Base-by-base conservation (phyloP, 495 filamentous ascomycete genomes). In the Aspergillus indologenus region DNA sequence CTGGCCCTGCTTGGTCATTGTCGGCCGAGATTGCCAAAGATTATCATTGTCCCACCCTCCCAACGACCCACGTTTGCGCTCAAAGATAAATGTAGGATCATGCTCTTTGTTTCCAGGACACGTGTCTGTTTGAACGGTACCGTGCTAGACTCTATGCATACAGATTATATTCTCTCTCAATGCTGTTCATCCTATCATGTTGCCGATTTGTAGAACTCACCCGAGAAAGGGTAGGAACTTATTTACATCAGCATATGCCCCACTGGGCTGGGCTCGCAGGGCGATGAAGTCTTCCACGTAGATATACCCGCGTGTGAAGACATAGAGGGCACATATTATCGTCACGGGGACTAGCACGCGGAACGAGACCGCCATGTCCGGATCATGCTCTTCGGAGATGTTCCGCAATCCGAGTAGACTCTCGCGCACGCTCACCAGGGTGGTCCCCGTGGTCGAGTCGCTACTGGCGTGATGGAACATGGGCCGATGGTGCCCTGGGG, bases 231-330 rank as follows among this genome's bases (percentile, higher is more conserved):
- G 48, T 22, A 52, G 9, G 17, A 52, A 52, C 11, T 52, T 52
- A 24, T 52, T 52, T 7, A 52, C 19, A 52, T 29, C 48, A 26
- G 7, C 22, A 24, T 52, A 52, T 1, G 14, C 21, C 5, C 48
- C 48, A 7, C 22, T n/a, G 24, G 48, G 48, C 23, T 52, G 48
- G 20, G n/a, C 23, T 9, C 70, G 65, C 14, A 76, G 9, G 12
- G 62, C 64, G 45, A 75, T 68, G n/a, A 75, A 66, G 29, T 69
- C 69, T 49, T 78, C 71, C 5, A 70, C 60, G 2, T 76, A 60
- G 1, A 76, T 63, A 49, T 54, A 74, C 0, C 45, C 55, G 20
- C 74, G 64, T 34, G 51, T 34, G 0, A 62, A 17, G 29, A 56
- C 22, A 60, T 71, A 76, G 6, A 62, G 23, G 3, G 20, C 52